Conservation (phyloP, 768 basidiomycete genomes). For the Tubosaeta brunneosetosa region DNA sequence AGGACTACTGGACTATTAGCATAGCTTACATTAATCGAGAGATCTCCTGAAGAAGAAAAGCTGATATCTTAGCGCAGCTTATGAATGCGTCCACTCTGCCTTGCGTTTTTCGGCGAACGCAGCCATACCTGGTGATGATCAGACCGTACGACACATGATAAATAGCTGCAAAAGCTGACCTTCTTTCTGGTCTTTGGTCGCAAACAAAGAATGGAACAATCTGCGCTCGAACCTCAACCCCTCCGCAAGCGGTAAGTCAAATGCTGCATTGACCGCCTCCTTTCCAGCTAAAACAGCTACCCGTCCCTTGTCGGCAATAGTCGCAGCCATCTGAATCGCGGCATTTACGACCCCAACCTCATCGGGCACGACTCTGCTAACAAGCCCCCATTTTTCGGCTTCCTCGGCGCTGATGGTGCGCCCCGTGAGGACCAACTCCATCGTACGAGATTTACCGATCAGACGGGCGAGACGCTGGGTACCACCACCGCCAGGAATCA, state of each 20-base stretch:
- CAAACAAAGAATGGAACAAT: conserved; percentile 88
- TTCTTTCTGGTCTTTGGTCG: conserved; percentile 93
- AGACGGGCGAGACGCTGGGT: conserved; percentile 84
- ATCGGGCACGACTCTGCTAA: conserved; percentile 73
- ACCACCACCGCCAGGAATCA: conserved; percentile 93
- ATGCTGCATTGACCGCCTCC: conserved; percentile 93
- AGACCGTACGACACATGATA: not conserved
- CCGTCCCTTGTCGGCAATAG: conserved; percentile 77
- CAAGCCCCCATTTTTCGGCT: conserved; percentile 84
- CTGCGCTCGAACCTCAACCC: conserved; percentile 85
- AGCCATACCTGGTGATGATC: conserved; percentile 65
- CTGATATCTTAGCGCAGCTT: not conserved
- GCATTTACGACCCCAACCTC: conserved; percentile 83
- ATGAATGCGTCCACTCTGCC: conserved; percentile 67
- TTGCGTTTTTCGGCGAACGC: conserved; percentile 95
- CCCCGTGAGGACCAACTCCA: conserved; percentile 93
- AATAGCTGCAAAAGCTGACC: conserved; percentile 44
- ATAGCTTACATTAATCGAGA: not conserved
- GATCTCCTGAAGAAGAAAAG: not conserved
- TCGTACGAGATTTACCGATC: conserved; percentile 88
- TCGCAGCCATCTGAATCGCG: conserved; percentile 73
- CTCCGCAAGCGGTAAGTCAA: conserved; percentile 74
- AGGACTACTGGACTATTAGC: not conserved
- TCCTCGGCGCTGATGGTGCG: conserved; percentile 75
- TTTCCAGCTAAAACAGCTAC: conserved; percentile 84